A percentile compares a stretch with the other conserved stretches of the same genome.
phyloP scores from a whole-genome alignment of 2,329 filamentous ascomycete genomes.

The Neonectria magnoliae region DNA sequence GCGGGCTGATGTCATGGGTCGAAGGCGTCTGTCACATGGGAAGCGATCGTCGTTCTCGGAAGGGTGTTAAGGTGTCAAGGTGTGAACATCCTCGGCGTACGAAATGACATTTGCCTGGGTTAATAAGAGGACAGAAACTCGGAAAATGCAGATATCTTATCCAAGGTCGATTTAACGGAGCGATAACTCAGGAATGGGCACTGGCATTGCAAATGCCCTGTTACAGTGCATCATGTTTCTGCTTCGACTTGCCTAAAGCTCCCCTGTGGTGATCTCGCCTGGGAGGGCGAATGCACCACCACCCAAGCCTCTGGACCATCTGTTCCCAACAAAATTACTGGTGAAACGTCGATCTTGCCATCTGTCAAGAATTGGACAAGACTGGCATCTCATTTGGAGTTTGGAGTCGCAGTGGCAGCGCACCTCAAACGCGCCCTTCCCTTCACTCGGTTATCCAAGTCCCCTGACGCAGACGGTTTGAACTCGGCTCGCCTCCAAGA shows the following conservation, averaged over 20 bases:
- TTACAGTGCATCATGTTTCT: background rate
- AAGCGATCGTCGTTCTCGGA: conserved; percentile 22
- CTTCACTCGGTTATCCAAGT: background rate
- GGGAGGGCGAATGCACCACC: background rate
- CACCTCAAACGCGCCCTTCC: background rate
- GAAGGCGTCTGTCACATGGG: conserved; percentile 29
- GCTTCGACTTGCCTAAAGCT: background rate
- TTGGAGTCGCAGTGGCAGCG: background rate
- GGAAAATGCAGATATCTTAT: background rate
- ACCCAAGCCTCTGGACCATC: background rate
- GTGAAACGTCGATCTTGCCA: background rate
- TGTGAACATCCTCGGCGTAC: background rate
- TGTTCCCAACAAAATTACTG: background rate
- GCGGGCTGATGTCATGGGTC: conserved; percentile 38
- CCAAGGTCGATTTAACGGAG: too few species aligned
- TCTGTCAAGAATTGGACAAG: background rate
- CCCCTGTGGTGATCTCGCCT: too few species aligned
- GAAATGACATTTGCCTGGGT: background rate
- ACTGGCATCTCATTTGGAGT: background rate
- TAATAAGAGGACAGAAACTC: background rate
- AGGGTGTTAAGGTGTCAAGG: background rate
- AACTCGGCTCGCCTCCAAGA: background rate
- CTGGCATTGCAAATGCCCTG: background rate
- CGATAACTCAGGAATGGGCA: background rate
- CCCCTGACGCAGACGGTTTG: background rate